Base-by-base conservation (phyloP, 2,329 filamentous ascomycete genomes). In the Drechslerella stenobrocha region DNA sequence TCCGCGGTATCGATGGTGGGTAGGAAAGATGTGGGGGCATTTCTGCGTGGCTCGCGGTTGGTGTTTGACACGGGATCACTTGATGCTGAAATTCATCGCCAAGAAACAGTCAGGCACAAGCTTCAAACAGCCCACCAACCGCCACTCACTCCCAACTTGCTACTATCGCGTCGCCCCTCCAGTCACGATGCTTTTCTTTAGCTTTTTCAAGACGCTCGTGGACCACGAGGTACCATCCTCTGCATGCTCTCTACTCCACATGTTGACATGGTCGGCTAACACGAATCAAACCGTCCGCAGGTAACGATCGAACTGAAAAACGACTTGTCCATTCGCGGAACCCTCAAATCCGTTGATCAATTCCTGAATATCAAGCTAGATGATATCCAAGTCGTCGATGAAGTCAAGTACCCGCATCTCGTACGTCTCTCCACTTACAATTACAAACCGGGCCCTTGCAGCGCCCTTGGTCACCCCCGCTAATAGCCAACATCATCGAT, bases 261-360 rank as follows among this genome's bases (percentile, higher is more conserved):
- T 24, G 9, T 1, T 18, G 37, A 5, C 18, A 48, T 45, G 30
- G 35, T 8, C 13, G 9, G 37, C 15, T 45, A 48, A 28, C 3
- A 9, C 26, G 34, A n/a, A 22, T 24, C 47, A 56, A 30, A 9
- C 7, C 5, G 18, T 81, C 88, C 93, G 73, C 87, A 95, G 81
- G 91, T 98, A 75, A 97, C 91, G 46, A 90, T 98, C 76, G 93
- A 98, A 81, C 88, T 98, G 77, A 98, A 98, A 80, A 98, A 98
- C 78, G 93, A 98, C 79, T 95, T 98, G 73, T 90, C 91, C 76
- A 95, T 98, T 77, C 89, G 89, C 74, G 93, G 93, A 72, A 95
- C 87, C 32, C 82, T 98, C 72, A 98, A 97, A 81, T 95, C 89
- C 75, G 92, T 98, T 72, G 93, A 98, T 77, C 93, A 97, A 80